A percentile compares a stretch with the other conserved stretches of the same genome.
These are phyloP conservation scores for Penicillium malachiteum DNA, from an alignment of 495 filamentous ascomycete genomes.

Conservation along the genomic window DNA sequence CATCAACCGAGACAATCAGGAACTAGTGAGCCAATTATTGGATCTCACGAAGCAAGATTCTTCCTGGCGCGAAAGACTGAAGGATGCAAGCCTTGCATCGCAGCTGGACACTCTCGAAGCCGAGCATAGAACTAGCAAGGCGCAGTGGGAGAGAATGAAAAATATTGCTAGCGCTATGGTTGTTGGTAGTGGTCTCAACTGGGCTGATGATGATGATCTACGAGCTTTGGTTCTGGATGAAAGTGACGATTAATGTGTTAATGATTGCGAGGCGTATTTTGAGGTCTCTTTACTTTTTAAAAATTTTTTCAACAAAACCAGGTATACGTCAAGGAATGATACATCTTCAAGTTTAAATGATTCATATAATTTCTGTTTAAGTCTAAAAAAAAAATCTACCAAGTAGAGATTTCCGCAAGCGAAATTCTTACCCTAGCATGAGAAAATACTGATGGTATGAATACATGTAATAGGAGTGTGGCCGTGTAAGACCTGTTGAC, in stretches of 20 bases:
- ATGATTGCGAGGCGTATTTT: background rate
- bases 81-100: slow-evolving; percentile 48
- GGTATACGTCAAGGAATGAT: background rate
- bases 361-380: too few species aligned
- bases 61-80: slow-evolving; percentile 48
- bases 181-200: slow-evolving; percentile 81
- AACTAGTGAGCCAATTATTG: slow-evolving; percentile 59
- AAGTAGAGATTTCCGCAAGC: too few species aligned
- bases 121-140: slow-evolving; percentile 55
- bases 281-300: background rate
- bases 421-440: too few species aligned
- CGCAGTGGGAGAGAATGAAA: slow-evolving; percentile 72
- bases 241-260: slow-evolving; percentile 51
- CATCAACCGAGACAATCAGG: slow-evolving; percentile 57
- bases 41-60: slow-evolving; percentile 58
- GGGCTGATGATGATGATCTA: slow-evolving; percentile 69
- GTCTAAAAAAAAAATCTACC: too few species aligned
- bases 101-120: slow-evolving; percentile 56
- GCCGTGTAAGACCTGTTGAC: slow-evolving; percentile 19
- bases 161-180: slow-evolving; percentile 70
- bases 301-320: too few species aligned
- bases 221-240: slow-evolving; percentile 73
- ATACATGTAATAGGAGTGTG: background rate
- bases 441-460: too few species aligned
- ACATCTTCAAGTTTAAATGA: too few species aligned